Conservation (phyloP, 1,284 basidiomycete species). For the Trametes sp. region DNA sequence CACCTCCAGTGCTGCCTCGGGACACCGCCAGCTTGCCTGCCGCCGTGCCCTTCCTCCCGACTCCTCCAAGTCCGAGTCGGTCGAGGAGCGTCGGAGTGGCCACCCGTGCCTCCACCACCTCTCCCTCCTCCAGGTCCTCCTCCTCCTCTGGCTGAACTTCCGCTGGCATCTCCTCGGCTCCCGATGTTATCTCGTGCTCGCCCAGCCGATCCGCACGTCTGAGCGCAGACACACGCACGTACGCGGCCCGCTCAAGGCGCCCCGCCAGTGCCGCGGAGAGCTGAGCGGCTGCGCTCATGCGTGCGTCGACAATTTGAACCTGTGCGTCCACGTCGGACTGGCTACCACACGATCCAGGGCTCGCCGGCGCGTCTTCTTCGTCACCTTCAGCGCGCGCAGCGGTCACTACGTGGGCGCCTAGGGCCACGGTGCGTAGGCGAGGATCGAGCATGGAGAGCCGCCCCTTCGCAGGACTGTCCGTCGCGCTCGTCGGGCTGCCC, state of each 20-base stretch:
- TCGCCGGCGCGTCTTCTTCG: background rate
- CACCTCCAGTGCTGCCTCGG: too few species aligned
- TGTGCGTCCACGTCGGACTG: background rate
- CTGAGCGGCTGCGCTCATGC: background rate
- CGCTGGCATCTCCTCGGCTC: background rate
- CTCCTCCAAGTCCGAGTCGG: too few species aligned
- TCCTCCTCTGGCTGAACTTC: background rate
- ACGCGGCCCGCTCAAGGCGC: background rate
- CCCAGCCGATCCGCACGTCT: slow-evolving; percentile 2
- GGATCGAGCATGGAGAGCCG: slow-evolving; percentile 18
- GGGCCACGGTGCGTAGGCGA: slow-evolving; percentile 12
- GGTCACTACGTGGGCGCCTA: slow-evolving; percentile 3
- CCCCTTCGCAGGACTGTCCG: too few species aligned
- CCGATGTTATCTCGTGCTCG: slow-evolving; percentile 3
- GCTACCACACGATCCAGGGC: background rate
- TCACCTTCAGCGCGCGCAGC: slow-evolving; percentile 1
- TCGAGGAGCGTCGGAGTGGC: too few species aligned
- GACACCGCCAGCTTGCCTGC: too few species aligned
- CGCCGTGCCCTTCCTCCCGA: too few species aligned
- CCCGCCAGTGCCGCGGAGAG: slow-evolving; percentile 4
- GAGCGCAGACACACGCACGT: background rate
- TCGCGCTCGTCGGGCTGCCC: background rate
- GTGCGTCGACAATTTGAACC: background rate
- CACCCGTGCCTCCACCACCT: background rate
- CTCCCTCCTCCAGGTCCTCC: background rate